Conservation (phyloP, 2,329 filamentous ascomycete genomes). For the Saccharata proteae region DNA sequence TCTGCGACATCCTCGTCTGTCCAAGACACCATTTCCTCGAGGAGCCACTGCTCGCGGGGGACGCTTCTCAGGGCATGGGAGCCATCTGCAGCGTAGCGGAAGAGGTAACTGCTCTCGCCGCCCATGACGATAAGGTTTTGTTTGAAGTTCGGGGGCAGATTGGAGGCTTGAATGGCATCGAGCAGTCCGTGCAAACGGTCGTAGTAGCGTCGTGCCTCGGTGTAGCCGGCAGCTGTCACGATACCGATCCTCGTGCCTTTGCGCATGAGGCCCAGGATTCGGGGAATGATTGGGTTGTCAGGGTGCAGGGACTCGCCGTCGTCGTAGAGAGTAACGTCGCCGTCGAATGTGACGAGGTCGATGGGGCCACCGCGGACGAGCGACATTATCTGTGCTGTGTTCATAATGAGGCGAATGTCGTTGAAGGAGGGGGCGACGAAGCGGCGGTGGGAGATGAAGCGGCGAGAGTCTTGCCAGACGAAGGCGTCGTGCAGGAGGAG, state of each 20-base stretch:
- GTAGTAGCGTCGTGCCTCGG: slow-evolving; percentile 76
- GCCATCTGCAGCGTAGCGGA: slow-evolving; percentile 58
- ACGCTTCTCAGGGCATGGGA: slow-evolving; percentile 49
- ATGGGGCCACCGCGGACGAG: slow-evolving; percentile 63
- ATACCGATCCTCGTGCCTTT: slow-evolving; percentile 81
- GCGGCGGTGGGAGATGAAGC: slow-evolving; percentile 78
- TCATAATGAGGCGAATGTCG: slow-evolving; percentile 83
- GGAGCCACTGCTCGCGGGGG: slow-evolving; percentile 55
- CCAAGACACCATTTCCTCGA: slow-evolving; percentile 68
- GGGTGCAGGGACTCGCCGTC: slow-evolving; percentile 68
- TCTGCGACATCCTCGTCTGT: slow-evolving; percentile 62
- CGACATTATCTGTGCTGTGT: slow-evolving; percentile 88
- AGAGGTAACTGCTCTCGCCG: slow-evolving; percentile 92
- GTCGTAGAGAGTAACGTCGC: slow-evolving; percentile 86
- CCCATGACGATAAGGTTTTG: slow-evolving; percentile 83
- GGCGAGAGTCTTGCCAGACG: slow-evolving; percentile 72
- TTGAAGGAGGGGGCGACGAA: slow-evolving; percentile 97
- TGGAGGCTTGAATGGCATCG: slow-evolving; percentile 57
- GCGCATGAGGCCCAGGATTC: slow-evolving; percentile 57
- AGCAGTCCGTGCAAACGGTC: slow-evolving; percentile 76
- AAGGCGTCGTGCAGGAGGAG: slow-evolving; percentile 83
- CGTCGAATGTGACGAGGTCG: slow-evolving; percentile 88
- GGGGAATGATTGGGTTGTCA: slow-evolving; percentile 63
- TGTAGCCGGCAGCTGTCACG: slow-evolving; percentile 93
- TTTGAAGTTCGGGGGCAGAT: slow-evolving; percentile 55